Percentiles rank a stretch among this genome's conserved stretches.
Evolutionary conservation across 1,139 yeast genomes (phyloP).

Genomic region (Hyphopichia pseudoburtonii): DNA sequence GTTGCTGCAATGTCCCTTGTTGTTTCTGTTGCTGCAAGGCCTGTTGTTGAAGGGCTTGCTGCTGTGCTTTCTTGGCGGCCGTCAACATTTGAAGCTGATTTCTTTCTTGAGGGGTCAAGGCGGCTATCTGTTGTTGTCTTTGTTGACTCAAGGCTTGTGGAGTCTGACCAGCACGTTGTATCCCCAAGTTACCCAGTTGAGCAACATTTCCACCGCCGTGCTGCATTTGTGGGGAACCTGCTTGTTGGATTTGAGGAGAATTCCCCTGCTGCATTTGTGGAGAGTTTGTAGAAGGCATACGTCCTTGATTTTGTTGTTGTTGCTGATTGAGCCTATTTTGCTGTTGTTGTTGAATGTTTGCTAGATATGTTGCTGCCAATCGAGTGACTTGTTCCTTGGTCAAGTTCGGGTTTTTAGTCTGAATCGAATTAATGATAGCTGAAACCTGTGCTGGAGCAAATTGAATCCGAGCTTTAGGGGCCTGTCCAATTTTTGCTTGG

Average conservation of each 20-base stretch:
- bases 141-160: conserved; percentile 3
- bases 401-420: conserved; percentile 65
- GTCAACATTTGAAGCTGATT: conserved; percentile 5
- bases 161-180: neutral
- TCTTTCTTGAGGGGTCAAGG: conserved; percentile 5
- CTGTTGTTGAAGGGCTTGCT: conserved; percentile 1
- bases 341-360: conserved; percentile 55
- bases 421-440: conserved; percentile 67
- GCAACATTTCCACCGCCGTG: neutral
- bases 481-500: conserved; percentile 5
- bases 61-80: conserved; percentile 3
- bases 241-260: neutral
- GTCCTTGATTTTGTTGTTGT: conserved; percentile 18
- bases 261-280: neutral
- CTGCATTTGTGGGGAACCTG: neutral
- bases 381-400: conserved; percentile 72
- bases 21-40: conserved; percentile 1
- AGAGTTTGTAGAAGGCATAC: conserved; percentile 1
- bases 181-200: neutral
- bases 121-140: conserved; percentile 3
- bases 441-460: conserved; percentile 67
- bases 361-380: conserved; percentile 69
- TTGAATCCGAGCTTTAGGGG: conserved; percentile 38
- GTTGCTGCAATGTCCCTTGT: neutral
- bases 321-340: conserved; percentile 35